Evolutionary conservation across 768 basidiomycete genomes (phyloP).

Genomic region (Boletus rubroflammeus): DNA sequence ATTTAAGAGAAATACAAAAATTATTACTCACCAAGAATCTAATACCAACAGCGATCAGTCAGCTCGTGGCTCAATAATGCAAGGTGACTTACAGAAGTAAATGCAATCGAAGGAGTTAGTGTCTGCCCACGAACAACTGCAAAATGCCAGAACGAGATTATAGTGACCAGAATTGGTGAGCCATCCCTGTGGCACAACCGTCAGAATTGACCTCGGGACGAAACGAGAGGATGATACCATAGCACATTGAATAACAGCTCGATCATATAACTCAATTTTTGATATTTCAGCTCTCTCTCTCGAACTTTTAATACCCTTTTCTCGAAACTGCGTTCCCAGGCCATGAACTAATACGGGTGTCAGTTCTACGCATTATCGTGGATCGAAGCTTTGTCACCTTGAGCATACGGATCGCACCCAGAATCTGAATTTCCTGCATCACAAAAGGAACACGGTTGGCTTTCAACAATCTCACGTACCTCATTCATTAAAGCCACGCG

Average conservation of each 20-base stretch:
- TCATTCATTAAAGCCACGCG: constrained; percentile 92
- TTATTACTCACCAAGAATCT: constrained; percentile 40
- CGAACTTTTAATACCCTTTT: constrained; percentile 66
- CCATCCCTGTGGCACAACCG: constrained; percentile 31
- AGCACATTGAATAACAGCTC: constrained; percentile 63
- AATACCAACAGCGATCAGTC: background rate
- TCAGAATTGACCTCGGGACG: background rate
- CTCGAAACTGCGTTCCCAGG: constrained; percentile 91
- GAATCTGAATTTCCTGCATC: constrained; percentile 40
- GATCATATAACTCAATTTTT: constrained; percentile 82
- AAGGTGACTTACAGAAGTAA: constrained; percentile 53
- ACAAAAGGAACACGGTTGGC: background rate
- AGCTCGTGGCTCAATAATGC: background rate
- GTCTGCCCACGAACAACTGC: constrained; percentile 64
- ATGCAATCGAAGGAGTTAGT: constrained; percentile 82
- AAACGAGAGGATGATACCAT: constrained; percentile 37
- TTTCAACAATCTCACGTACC: constrained; percentile 24
- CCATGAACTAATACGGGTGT: constrained; percentile 68
- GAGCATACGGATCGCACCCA: constrained; percentile 88
- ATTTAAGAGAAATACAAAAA: background rate
- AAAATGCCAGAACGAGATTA: constrained; percentile 68
- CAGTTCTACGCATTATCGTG: background rate
- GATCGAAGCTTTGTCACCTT: constrained; percentile 40
- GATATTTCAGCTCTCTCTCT: constrained; percentile 78
- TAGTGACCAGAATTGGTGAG: constrained; percentile 55